A percentile compares a stretch with the other conserved stretches of the same genome.
phyloP scores from a whole-genome alignment of 1,139 yeast species.

The Candida albicans region DNA sequence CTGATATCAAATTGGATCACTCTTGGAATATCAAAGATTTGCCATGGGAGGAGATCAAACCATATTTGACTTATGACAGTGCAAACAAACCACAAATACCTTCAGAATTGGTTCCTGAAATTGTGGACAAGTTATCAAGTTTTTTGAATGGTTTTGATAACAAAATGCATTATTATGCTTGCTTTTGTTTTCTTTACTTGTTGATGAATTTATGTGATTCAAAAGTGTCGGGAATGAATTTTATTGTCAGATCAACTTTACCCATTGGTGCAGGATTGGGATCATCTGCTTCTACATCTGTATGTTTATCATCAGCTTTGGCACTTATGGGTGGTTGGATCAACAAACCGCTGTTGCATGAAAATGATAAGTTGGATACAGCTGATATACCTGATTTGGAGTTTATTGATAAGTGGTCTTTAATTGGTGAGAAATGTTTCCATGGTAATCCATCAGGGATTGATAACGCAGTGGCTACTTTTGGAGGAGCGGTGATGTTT shows the following conservation, averaged over 20 bases:
- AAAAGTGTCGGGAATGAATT: slow-evolving; percentile 51
- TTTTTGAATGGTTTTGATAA: slow-evolving; percentile 48
- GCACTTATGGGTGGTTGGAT: slow-evolving; percentile 62
- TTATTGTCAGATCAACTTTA: slow-evolving; percentile 73
- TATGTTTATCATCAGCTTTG: slow-evolving; percentile 78
- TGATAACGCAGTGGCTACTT: slow-evolving; percentile 93
- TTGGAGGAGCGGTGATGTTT: slow-evolving; percentile 94
- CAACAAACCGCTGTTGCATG: slow-evolving; percentile 25
- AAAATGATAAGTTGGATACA: slow-evolving; percentile 31
- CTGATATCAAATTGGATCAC: slow-evolving; percentile 70
- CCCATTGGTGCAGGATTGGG: slow-evolving; percentile 99
- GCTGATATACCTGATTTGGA: slow-evolving; percentile 48
- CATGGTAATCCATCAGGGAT: slow-evolving; percentile 98
- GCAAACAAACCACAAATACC: slow-evolving; percentile 44
- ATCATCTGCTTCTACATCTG: slow-evolving; percentile 88
- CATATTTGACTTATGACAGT: slow-evolving; percentile 16
- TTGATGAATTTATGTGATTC: slow-evolving; percentile 58
- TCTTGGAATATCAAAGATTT: slow-evolving; percentile 61
- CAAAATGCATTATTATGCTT: slow-evolving; percentile 73
- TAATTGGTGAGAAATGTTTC: slow-evolving; percentile 90
- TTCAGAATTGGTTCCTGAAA: slow-evolving; percentile 59
- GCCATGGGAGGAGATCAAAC: slow-evolving; percentile 55
- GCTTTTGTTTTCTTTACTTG: slow-evolving; percentile 80
- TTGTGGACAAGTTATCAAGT: slow-evolving; percentile 50
- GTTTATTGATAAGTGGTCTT: slow-evolving; percentile 82